These are phyloP conservation scores for Tolypocladium album DNA, from an alignment of 2,329 filamentous ascomycete species.

Conservation along the genomic window DNA sequence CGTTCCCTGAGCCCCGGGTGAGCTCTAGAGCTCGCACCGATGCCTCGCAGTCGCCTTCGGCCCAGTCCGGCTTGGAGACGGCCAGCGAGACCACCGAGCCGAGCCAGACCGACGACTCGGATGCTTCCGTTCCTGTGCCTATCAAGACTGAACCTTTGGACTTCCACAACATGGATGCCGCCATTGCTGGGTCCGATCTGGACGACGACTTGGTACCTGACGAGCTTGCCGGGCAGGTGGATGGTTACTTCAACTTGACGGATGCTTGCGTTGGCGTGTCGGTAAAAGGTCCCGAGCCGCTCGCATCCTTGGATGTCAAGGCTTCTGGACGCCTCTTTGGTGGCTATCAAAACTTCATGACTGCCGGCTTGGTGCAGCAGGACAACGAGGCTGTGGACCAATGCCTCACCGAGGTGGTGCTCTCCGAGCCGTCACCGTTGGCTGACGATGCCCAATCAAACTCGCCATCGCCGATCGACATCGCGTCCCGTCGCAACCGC, in stretches of 20 bases:
- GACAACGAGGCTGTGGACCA: conserved; percentile 1
- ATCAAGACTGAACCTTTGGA: neutral
- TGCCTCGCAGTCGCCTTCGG: conserved; percentile 6
- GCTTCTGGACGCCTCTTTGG: conserved; percentile 4
- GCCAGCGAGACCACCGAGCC: conserved; percentile 14
- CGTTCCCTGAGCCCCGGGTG: conserved; percentile 21
- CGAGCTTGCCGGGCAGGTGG: conserved; percentile 5
- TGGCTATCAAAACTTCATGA: conserved; percentile 2
- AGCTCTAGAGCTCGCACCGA: conserved; percentile 6
- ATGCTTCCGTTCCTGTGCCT: conserved; percentile 8
- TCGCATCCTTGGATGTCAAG: conserved; percentile 4
- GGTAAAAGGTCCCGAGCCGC: conserved; percentile 2
- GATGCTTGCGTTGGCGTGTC: conserved; percentile 5
- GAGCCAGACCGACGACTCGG: conserved; percentile 14
- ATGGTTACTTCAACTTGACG: conserved; percentile 9
- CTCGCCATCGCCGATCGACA: conserved; percentile 40
- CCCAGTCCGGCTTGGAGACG: conserved; percentile 8
- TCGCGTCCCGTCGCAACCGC: conserved; percentile 40
- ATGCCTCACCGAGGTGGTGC: neutral
- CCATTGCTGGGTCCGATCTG: neutral
- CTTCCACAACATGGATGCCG: neutral
- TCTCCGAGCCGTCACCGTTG: conserved; percentile 3
- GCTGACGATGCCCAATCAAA: conserved; percentile 22
- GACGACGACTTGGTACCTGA: conserved; percentile 5
- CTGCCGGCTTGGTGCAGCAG: neutral